Conservation (phyloP, 768 basidiomycete genomes). For the Gloeopeniophorella convolvens region DNA sequence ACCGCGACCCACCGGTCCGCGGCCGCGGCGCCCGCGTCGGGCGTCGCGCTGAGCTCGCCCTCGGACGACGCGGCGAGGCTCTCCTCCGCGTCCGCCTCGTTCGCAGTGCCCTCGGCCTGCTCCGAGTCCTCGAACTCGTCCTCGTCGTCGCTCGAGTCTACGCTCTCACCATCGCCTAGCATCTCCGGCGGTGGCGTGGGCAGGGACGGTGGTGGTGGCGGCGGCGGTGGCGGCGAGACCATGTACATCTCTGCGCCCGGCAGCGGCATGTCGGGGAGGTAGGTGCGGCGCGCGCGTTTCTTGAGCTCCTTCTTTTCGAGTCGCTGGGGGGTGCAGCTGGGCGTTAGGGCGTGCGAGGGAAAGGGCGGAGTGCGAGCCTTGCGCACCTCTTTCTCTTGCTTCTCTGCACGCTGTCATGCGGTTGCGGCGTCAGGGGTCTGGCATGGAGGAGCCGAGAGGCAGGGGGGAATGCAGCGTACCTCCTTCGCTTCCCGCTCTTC, state of each 20-base stretch:
- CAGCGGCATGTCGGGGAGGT: conserved; percentile 6
- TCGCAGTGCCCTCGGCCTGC: conserved; percentile 45
- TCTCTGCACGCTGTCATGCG: conserved; percentile 17
- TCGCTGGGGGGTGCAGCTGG: conserved; percentile 10
- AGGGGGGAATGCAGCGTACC: conserved; percentile 11
- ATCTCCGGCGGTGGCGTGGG: no score
- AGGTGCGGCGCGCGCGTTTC: conserved; percentile 9
- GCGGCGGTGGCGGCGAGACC: conserved; percentile 7
- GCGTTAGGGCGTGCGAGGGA: neutral
- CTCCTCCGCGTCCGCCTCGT: conserved; percentile 69
- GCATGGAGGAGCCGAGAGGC: neutral
- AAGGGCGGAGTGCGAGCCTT: conserved; percentile 5
- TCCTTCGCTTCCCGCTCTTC: conserved; percentile 19
- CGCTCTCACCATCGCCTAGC: conserved; percentile 6
- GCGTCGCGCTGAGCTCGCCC: conserved; percentile 39
- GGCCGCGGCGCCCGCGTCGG: conserved; percentile 29
- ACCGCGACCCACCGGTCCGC: conserved; percentile 77
- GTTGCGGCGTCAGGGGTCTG: conserved; percentile 6
- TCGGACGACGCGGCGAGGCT: conserved; percentile 74
- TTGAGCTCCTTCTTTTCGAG: conserved; percentile 23
- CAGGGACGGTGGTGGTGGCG: conserved; percentile 4
- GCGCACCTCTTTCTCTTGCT: conserved; percentile 16
- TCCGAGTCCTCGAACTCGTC: conserved; percentile 46
- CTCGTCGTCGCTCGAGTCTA: conserved; percentile 32
- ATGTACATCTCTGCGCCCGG: conserved; percentile 5